Evolutionary conservation across 1,139 yeast genomes (phyloP).

Genomic region (Scheffersomyces stambukii): DNA sequence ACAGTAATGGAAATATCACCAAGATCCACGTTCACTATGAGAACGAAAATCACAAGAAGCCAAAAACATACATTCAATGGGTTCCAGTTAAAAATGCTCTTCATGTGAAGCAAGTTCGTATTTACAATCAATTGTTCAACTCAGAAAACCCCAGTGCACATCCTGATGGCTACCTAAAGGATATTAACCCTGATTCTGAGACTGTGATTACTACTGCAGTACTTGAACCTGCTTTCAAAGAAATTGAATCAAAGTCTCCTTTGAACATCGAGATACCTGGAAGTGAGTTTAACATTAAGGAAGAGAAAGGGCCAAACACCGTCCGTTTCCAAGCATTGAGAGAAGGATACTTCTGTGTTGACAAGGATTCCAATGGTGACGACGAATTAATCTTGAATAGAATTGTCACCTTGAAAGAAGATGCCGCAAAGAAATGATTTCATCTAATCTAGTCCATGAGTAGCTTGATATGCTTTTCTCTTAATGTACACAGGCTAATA

Average conservation of each 20-base stretch:
- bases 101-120: conserved; percentile 69
- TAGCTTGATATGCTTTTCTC: too few relatives aligned
- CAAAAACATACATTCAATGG: conserved; percentile 98
- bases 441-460: too few relatives aligned
- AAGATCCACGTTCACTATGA: conserved; percentile 81
- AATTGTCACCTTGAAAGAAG: conserved; percentile 87
- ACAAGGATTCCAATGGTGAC: conserved; percentile 64
- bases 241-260: conserved; percentile 69
- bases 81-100: conserved; percentile 66
- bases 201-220: conserved; percentile 60
- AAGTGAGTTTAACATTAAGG: conserved; percentile 68
- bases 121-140: conserved; percentile 82
- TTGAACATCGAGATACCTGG: conserved; percentile 65
- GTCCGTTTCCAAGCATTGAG: conserved; percentile 97
- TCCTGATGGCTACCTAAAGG: conserved; percentile 85
- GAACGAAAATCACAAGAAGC: conserved; percentile 56
- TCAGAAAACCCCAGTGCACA: conserved; percentile 88
- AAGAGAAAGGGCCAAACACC: conserved; percentile 65
- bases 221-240: conserved; percentile 74
- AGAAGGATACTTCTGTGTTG: conserved; percentile 93
- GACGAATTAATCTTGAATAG: conserved; percentile 71
- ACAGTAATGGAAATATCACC: conserved; percentile 57
- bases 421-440: conserved; percentile 34
- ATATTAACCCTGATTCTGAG: conserved; percentile 79
- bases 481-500: neutral